These are phyloP conservation scores for Pseudogymnoascus sp. DNA, from an alignment of 2,329 filamentous ascomycete genomes.

Conservation along the genomic window DNA sequence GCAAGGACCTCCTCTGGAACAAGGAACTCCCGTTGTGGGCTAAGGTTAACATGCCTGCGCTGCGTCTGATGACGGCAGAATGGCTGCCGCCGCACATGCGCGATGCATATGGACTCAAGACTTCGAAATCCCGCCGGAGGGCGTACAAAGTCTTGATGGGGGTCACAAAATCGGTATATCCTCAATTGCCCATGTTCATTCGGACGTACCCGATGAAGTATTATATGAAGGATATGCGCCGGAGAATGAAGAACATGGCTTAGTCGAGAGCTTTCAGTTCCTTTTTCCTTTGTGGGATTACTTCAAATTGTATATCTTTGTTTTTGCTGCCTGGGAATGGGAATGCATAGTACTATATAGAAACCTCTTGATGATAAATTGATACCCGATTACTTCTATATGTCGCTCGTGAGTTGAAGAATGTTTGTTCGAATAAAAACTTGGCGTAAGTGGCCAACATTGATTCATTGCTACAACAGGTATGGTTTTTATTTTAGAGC, in stretches of 20 bases:
- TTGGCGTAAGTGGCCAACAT: not conserved
- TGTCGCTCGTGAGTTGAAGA: not conserved
- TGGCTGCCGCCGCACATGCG: conserved; percentile 22
- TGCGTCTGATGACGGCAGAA: conserved; percentile 21
- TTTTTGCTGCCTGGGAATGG: not conserved
- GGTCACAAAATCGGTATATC: conserved; percentile 26
- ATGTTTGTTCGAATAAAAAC: not conserved
- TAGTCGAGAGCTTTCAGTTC: not conserved
- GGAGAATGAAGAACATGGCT: not conserved
- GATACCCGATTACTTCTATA: not conserved
- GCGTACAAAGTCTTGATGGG: not conserved
- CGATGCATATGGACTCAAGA: conserved; percentile 21
- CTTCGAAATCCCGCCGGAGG: not conserved
- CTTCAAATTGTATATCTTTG: not conserved
- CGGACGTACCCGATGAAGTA: conserved; percentile 20
- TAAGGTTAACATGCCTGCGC: conserved; percentile 17
- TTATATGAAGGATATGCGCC: conserved; percentile 24
- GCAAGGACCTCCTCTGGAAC: conserved; percentile 22
- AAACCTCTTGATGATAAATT: not conserved
- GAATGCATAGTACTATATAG: conserved; percentile 1
- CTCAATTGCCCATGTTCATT: conserved; percentile 26
- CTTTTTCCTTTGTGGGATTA: not conserved
- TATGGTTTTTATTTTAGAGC: too few relatives aligned
- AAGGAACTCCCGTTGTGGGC: conserved; percentile 20
- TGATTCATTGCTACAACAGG: too few relatives aligned